Percentiles rank a stretch among this genome's conserved stretches.
phyloP scores from a whole-genome alignment of 805 yeast genomes.

The Barnettozyma sp. region DNA sequence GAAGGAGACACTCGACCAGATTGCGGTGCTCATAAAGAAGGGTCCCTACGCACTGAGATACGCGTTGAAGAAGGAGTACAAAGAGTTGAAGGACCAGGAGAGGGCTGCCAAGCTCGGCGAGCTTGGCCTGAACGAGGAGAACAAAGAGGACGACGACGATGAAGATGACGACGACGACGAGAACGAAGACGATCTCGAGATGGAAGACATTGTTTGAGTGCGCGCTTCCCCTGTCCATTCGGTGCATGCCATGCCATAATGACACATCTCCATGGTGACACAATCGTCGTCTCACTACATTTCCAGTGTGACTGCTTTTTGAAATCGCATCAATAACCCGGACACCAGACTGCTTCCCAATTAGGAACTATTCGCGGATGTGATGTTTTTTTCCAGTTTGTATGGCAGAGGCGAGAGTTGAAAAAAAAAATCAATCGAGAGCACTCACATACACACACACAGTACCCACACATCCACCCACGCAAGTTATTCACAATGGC shows the following conservation, averaged over 20 bases:
- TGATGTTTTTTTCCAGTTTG: too few species aligned
- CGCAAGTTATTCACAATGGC: constrained; percentile 11
- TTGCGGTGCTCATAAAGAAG: constrained; percentile 83
- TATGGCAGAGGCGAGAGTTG: neutral
- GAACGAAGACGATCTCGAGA: constrained; percentile 62
- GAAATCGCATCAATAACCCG: too few species aligned
- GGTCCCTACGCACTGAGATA: constrained; percentile 95
- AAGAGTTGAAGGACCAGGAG: constrained; percentile 68
- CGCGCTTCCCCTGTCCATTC: too few species aligned
- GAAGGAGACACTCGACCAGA: constrained; percentile 83
- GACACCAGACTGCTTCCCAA: too few species aligned
- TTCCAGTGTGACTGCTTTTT: too few species aligned
- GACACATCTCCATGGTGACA: too few species aligned
- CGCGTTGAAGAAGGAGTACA: constrained; percentile 84
- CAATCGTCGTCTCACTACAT: too few species aligned
- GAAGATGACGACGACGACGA: constrained; percentile 41
- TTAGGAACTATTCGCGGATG: too few species aligned
- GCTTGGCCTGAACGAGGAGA: constrained; percentile 27
- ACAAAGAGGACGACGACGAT: constrained; percentile 30
- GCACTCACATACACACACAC: too few species aligned
- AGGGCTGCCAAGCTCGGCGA: constrained; percentile 60
- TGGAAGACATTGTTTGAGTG: constrained; percentile 70
- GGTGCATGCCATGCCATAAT: too few species aligned
- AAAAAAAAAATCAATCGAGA: constrained; percentile 7
- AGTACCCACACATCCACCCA: constrained; percentile 2